Percentiles rank a stretch among this genome's conserved stretches.
Conservation (phyloP, 768 basidiomycete genomes). For the Mycena floridula region DNA sequence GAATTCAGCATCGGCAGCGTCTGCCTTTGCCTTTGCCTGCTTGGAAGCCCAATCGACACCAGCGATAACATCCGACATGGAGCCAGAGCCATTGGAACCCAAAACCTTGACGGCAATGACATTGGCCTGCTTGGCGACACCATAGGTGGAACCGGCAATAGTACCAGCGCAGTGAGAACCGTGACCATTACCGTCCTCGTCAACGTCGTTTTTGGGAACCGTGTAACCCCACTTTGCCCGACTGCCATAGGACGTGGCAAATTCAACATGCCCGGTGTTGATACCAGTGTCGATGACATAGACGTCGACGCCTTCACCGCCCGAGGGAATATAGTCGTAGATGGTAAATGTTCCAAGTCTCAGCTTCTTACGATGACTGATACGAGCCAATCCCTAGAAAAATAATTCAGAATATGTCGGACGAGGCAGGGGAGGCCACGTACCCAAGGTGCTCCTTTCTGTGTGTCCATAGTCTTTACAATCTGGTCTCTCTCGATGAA, state of each 20-base stretch:
- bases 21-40: constrained; percentile 45
- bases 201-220: constrained; percentile 74
- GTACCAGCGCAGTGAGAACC: constrained; percentile 95
- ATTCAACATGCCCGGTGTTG: constrained; percentile 78
- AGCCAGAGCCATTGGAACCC: constrained; percentile 89
- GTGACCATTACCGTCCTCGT: constrained; percentile 93
- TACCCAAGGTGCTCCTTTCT: constrained; percentile 85
- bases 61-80: constrained; percentile 89
- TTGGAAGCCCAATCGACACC: constrained; percentile 80
- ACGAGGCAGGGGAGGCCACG: constrained; percentile 23
- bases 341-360: constrained; percentile 76
- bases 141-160: constrained; percentile 88
- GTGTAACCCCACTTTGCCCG: constrained; percentile 94
- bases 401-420: neutral
- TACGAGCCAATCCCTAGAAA: constrained; percentile 84
- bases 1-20: constrained; percentile 58
- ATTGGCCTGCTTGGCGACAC: constrained; percentile 92
- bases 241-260: too few relatives aligned
- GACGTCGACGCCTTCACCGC: constrained; percentile 93
- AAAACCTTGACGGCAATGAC: constrained; percentile 90
- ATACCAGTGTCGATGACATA: constrained; percentile 88
- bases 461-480: constrained; percentile 67
- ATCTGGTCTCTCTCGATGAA: constrained; percentile 93
- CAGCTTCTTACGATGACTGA: constrained; percentile 80
- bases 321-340: constrained; percentile 65